These are phyloP conservation scores for Xerocomus nothofagi DNA, from an alignment of 1,284 basidiomycete species.

Conservation along the genomic window DNA sequence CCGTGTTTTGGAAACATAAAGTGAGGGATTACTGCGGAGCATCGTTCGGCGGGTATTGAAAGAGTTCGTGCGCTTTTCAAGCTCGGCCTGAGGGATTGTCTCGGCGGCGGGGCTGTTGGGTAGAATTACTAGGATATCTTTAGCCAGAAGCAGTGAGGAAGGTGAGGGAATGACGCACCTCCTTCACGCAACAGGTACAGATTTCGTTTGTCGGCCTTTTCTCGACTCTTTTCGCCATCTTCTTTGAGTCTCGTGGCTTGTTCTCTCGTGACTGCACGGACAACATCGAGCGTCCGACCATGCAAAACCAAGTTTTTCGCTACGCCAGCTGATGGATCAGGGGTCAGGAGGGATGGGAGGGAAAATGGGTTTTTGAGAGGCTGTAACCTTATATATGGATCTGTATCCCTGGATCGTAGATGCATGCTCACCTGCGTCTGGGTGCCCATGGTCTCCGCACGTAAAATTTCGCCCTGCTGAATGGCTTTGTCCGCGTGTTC, in stretches of 20 bases:
- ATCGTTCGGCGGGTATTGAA: slow-evolving; percentile 81
- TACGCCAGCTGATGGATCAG: slow-evolving; percentile 90
- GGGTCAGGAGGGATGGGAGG: slow-evolving; percentile 84
- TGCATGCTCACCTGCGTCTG: slow-evolving; percentile 33
- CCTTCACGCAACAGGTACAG: slow-evolving; percentile 96
- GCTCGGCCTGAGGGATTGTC: slow-evolving; percentile 65
- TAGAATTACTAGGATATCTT: slow-evolving; percentile 66
- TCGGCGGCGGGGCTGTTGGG: slow-evolving; percentile 81
- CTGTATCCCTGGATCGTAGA: background rate
- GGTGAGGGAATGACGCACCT: slow-evolving; percentile 48
- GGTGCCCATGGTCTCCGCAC: slow-evolving; percentile 57
- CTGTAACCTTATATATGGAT: slow-evolving; percentile 32
- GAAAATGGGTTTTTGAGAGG: slow-evolving; percentile 81
- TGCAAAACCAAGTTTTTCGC: slow-evolving; percentile 87
- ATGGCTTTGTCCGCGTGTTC: slow-evolving; percentile 88
- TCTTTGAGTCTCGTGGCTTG: slow-evolving; percentile 86
- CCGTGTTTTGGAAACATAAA: slow-evolving; percentile 94
- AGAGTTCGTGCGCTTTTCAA: slow-evolving; percentile 81
- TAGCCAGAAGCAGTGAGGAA: background rate
- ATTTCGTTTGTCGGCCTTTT: slow-evolving; percentile 95
- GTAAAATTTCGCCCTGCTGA: slow-evolving; percentile 76
- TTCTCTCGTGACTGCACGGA: slow-evolving; percentile 88
- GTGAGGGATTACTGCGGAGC: slow-evolving; percentile 86
- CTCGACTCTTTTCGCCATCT: slow-evolving; percentile 77
- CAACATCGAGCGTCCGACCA: slow-evolving; percentile 89